Evolutionary conservation across 441 rosid genomes (phyloP).

Genomic region (Populus tomentosa): DNA sequence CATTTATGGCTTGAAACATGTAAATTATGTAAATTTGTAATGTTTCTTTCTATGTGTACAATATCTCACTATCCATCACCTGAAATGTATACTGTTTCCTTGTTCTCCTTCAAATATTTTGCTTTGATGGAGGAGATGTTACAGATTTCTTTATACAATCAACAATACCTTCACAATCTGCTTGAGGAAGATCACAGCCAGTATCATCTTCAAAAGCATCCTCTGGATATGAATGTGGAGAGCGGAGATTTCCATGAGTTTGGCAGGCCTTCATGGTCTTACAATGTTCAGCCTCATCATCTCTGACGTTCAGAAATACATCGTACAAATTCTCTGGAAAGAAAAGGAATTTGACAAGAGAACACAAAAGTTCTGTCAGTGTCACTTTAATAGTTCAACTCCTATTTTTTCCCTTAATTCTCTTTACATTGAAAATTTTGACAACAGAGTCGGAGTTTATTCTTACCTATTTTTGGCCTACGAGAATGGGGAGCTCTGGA

Average conservation of each 20-base stretch:
- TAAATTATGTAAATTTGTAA: neutral
- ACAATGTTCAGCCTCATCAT: conserved; percentile 94
- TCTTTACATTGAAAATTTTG: neutral
- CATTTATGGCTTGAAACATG: neutral
- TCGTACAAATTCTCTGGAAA: conserved; percentile 72
- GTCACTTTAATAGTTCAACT: neutral
- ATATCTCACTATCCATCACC: neutral
- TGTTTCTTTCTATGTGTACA: conserved; percentile 12
- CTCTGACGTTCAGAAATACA: conserved; percentile 83
- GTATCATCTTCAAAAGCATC: conserved; percentile 36
- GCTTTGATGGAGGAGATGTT: conserved; percentile 22
- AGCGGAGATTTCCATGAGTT: conserved; percentile 70
- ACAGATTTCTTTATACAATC: conserved; percentile 78
- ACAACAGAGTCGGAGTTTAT: neutral
- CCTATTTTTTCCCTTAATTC: neutral
- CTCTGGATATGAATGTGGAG: conserved; percentile 69
- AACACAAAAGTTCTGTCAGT: neutral
- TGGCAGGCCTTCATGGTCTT: conserved; percentile 96
- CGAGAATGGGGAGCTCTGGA: conserved; percentile 72
- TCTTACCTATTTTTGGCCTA: conserved; percentile 78
- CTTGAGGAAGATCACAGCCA: conserved; percentile 44
- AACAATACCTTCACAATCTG: conserved; percentile 79
- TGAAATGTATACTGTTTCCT: neutral
- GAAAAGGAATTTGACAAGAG: neutral
- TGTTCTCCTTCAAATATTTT: conserved; percentile 6